Conservation (phyloP, 352 stramenopile species). For the Globisporangium lucens region DNA sequence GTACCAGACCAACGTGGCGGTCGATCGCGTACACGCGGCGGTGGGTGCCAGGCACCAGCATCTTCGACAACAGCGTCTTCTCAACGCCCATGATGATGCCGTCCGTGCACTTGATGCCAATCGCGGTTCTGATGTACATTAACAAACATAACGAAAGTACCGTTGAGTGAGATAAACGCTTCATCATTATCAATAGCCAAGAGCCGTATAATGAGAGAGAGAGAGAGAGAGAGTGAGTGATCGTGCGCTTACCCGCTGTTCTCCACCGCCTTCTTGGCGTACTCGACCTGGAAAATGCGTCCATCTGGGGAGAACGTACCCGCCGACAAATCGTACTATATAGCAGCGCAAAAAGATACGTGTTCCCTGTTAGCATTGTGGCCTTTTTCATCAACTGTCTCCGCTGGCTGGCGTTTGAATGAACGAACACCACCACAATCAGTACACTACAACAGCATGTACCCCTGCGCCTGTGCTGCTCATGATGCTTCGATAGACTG, state of each 20-base stretch:
- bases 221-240: neutral
- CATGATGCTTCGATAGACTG: slow-evolving; percentile 34
- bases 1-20: slow-evolving; percentile 88
- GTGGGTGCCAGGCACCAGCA: slow-evolving; percentile 90
- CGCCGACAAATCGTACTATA: slow-evolving; percentile 82
- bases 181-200: neutral
- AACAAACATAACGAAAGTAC: neutral
- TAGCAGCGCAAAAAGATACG: neutral
- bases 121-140: slow-evolving; percentile 75
- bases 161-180: neutral
- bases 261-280: slow-evolving; percentile 97
- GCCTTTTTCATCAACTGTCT: neutral
- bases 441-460: neutral
- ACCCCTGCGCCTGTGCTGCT: slow-evolving; percentile 82
- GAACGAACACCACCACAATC: neutral
- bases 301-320: slow-evolving; percentile 97
- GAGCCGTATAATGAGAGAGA: no score
- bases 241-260: slow-evolving; percentile 83
- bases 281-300: slow-evolving; percentile 99
- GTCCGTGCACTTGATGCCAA: slow-evolving; percentile 98
- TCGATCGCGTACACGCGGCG: slow-evolving; percentile 89
- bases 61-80: slow-evolving; percentile 94
- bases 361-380: neutral
- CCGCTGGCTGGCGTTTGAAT: neutral
- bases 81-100: slow-evolving; percentile 97